Evolutionary conservation across 2,329 filamentous ascomycete species (phyloP).

Genomic region (Phaeomoniella chlamydospora): DNA sequence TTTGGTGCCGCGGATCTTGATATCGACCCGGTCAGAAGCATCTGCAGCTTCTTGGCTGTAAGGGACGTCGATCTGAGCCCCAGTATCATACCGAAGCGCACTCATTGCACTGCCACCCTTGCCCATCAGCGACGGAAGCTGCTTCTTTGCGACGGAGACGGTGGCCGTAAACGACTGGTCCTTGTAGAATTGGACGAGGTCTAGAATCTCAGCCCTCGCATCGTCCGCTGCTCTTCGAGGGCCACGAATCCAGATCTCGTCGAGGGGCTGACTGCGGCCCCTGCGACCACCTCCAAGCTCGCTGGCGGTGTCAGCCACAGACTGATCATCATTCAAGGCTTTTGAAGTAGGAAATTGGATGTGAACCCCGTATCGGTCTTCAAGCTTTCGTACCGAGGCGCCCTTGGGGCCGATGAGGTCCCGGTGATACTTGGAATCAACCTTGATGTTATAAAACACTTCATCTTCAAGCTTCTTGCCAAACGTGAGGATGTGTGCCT

Average conservation of each 20-base stretch:
- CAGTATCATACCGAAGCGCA: slow-evolving; percentile 67
- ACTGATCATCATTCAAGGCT: slow-evolving; percentile 49
- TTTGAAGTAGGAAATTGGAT: slow-evolving; percentile 77
- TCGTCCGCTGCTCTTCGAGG: slow-evolving; percentile 87
- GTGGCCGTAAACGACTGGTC: slow-evolving; percentile 72
- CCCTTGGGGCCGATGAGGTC: slow-evolving; percentile 86
- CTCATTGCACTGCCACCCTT: slow-evolving; percentile 84
- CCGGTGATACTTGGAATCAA: slow-evolving; percentile 85
- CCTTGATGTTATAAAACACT: slow-evolving; percentile 71
- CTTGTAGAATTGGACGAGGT: slow-evolving; percentile 73
- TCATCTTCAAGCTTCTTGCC: slow-evolving; percentile 82
- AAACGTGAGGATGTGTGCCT: slow-evolving; percentile 64
- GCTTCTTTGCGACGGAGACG: slow-evolving; percentile 76
- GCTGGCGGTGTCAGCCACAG: slow-evolving; percentile 52
- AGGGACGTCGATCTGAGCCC: slow-evolving; percentile 84
- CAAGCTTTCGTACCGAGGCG: slow-evolving; percentile 76
- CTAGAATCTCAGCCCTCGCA: slow-evolving; percentile 81
- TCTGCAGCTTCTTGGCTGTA: slow-evolving; percentile 57
- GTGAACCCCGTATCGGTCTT: slow-evolving; percentile 82
- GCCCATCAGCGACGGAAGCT: slow-evolving; percentile 87
- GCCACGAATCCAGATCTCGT: slow-evolving; percentile 84
- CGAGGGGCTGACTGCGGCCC: slow-evolving; percentile 56
- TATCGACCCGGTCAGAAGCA: slow-evolving; percentile 58
- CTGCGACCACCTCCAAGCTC: slow-evolving; percentile 47
- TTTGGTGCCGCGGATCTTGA: slow-evolving; percentile 86